These are phyloP conservation scores for Schoenoplectus triqueter DNA, from an alignment of 202 grass and related monocot species.

Conservation along the genomic window DNA sequence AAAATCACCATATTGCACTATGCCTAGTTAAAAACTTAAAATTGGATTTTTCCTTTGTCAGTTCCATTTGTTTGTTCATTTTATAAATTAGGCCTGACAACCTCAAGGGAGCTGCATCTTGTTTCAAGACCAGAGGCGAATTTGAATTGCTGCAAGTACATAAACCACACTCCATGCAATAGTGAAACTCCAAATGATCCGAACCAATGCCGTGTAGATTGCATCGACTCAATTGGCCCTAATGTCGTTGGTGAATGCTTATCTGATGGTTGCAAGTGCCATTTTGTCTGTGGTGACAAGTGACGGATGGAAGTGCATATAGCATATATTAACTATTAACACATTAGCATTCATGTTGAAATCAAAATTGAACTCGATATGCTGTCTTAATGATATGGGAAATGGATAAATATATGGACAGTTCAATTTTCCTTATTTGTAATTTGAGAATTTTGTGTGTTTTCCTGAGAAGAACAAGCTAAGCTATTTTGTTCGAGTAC, in stretches of 20 bases:
- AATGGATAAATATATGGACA: not conserved
- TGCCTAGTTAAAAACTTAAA: too few relatives aligned
- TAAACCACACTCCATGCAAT: constrained; percentile 27
- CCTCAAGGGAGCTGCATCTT: constrained; percentile 29
- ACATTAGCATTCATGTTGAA: not conserved
- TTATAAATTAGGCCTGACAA: constrained; percentile 8
- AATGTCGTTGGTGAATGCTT: constrained; percentile 13
- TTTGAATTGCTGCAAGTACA: constrained; percentile 16
- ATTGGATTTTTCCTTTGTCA: not conserved
- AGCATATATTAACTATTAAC: not conserved
- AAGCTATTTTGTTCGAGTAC: not conserved
- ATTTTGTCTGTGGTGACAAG: not conserved
- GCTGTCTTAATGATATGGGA: not conserved
- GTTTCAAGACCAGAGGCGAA: not conserved
- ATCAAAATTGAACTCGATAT: not conserved
- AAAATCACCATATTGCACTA: too few relatives aligned
- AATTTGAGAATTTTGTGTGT: constrained; percentile 11
- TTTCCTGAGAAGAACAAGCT: not conserved
- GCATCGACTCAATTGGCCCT: not conserved
- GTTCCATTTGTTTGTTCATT: constrained; percentile 3
- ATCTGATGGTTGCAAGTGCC: not conserved
- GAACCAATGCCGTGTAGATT: not conserved
- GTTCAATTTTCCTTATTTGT: not conserved
- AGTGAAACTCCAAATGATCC: not conserved
- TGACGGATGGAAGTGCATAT: not conserved